phyloP scores from a whole-genome alignment of 2,329 filamentous ascomycete species.

The Didymella glomerata region DNA sequence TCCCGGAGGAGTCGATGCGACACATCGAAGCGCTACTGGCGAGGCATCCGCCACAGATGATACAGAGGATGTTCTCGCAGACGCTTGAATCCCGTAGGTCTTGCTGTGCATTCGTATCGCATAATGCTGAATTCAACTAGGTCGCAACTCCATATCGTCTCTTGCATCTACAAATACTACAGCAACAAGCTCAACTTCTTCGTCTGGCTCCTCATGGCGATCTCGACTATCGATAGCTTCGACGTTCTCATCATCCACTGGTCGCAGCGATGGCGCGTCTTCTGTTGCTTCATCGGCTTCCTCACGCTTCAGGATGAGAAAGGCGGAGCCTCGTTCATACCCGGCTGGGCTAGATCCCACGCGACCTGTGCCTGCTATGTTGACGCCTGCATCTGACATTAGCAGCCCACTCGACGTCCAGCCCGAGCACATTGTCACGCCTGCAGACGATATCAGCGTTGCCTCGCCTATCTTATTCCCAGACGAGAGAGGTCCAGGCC shows the following conservation, averaged over 20 bases:
- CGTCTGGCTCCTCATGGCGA: slow-evolving; percentile 44
- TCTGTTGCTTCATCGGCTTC: slow-evolving; percentile 45
- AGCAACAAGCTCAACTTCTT: slow-evolving; percentile 41
- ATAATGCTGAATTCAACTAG: slow-evolving; percentile 36
- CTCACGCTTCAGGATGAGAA: slow-evolving; percentile 41
- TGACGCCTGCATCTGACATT: slow-evolving; percentile 43
- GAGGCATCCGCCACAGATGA: slow-evolving; percentile 48
- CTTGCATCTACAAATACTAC: slow-evolving; percentile 44
- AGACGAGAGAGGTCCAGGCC: slow-evolving; percentile 35
- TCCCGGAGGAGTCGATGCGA: slow-evolving; percentile 50
- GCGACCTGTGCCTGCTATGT: slow-evolving; percentile 41
- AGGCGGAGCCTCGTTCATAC: slow-evolving; percentile 48
- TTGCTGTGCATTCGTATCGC: neutral
- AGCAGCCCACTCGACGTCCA: slow-evolving; percentile 45
- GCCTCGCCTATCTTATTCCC: slow-evolving; percentile 36
- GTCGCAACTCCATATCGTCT: slow-evolving; percentile 48
- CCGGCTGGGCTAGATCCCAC: slow-evolving; percentile 46
- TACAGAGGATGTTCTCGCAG: slow-evolving; percentile 50
- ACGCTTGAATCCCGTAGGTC: slow-evolving; percentile 48
- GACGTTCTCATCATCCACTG: slow-evolving; percentile 43
- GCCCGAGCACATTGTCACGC: slow-evolving; percentile 41
- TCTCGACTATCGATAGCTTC: slow-evolving; percentile 48
- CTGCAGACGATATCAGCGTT: slow-evolving; percentile 45
- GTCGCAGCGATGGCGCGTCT: slow-evolving; percentile 40
- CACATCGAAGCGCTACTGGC: slow-evolving; percentile 49